A percentile compares a stretch with the other conserved stretches of the same genome.
Conservation (phyloP, 2,329 filamentous ascomycete genomes). For the Allantophomopsis lycopodina region DNA sequence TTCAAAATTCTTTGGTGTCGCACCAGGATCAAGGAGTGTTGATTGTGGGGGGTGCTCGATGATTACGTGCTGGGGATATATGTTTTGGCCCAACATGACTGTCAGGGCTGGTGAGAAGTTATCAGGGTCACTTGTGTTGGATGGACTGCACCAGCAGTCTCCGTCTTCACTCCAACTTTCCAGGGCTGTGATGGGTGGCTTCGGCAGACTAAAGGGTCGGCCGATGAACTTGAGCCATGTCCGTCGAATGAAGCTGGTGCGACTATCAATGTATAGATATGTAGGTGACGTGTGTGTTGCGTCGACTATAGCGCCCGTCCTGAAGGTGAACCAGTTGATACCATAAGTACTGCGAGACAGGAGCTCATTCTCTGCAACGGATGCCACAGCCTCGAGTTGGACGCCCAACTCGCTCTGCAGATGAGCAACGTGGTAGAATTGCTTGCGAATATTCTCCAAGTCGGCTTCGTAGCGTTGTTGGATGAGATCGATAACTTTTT, state of each 20-base stretch:
- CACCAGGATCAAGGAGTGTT: slow-evolving; percentile 44
- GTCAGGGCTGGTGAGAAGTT: slow-evolving; percentile 49
- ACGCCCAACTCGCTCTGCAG: slow-evolving; percentile 1
- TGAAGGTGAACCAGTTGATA: slow-evolving; percentile 33
- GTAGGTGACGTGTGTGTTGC: slow-evolving; percentile 43
- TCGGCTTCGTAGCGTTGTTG: neutral
- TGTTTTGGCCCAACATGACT: slow-evolving; percentile 40
- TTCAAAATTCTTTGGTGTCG: slow-evolving; percentile 56
- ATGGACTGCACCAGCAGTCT: slow-evolving; percentile 74
- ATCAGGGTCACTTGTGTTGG: slow-evolving; percentile 15
- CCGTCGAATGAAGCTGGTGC: slow-evolving; percentile 6
- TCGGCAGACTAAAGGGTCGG: slow-evolving; percentile 7
- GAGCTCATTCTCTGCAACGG: neutral
- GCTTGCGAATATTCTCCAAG: neutral
- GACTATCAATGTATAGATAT: slow-evolving; percentile 20
- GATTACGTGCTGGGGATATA: slow-evolving; percentile 56
- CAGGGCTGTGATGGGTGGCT: slow-evolving; percentile 42
- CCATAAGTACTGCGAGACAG: too few relatives aligned
- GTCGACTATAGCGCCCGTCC: slow-evolving; percentile 54
- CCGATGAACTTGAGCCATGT: slow-evolving; percentile 11
- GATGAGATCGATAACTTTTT: slow-evolving; percentile 2
- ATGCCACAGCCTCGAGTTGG: slow-evolving; percentile 15
- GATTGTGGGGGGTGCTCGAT: slow-evolving; percentile 56
- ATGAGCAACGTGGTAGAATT: neutral
- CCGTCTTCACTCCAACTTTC: slow-evolving; percentile 62